These are phyloP conservation scores for Paramecium bursaria DNA, from an alignment of 73 alveolate species.

Conservation along the genomic window DNA sequence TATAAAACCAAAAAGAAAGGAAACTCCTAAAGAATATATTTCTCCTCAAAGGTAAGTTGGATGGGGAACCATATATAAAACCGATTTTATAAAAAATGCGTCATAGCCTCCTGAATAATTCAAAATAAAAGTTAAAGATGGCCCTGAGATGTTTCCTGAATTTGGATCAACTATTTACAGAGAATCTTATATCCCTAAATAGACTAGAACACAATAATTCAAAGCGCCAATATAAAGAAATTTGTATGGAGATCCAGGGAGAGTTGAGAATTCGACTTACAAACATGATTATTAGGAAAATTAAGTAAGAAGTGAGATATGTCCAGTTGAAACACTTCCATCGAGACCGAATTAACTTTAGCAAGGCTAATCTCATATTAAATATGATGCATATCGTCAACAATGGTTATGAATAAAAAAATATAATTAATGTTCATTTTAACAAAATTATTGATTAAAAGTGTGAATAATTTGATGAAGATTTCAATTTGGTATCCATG, in stretches of 20 bases:
- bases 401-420: constrained; percentile 36
- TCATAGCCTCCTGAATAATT: constrained; percentile 12
- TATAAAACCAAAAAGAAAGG: not conserved
- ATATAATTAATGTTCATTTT: too few species aligned
- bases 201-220: not conserved
- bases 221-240: constrained; percentile 34
- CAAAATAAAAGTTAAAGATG: constrained; percentile 12
- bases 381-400: constrained; percentile 17
- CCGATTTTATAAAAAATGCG: constrained; percentile 7
- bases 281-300: constrained; percentile 25
- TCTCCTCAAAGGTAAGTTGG: constrained; percentile 22
- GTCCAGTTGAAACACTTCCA: constrained; percentile 33
- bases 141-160: not conserved
- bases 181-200: constrained; percentile 8
- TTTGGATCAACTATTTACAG: constrained; percentile 45
- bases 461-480: too few species aligned
- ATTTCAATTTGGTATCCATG: too few species aligned
- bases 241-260: constrained; percentile 37
- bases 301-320: not conserved
- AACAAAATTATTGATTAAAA: too few species aligned
- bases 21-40: not conserved
- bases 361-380: constrained; percentile 45
- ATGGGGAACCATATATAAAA: constrained; percentile 20
- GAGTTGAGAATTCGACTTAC: constrained; percentile 41
- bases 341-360: constrained; percentile 18